Conservation (phyloP, 2,329 filamentous ascomycete species). For the Ascochyta clinopodiicola region DNA sequence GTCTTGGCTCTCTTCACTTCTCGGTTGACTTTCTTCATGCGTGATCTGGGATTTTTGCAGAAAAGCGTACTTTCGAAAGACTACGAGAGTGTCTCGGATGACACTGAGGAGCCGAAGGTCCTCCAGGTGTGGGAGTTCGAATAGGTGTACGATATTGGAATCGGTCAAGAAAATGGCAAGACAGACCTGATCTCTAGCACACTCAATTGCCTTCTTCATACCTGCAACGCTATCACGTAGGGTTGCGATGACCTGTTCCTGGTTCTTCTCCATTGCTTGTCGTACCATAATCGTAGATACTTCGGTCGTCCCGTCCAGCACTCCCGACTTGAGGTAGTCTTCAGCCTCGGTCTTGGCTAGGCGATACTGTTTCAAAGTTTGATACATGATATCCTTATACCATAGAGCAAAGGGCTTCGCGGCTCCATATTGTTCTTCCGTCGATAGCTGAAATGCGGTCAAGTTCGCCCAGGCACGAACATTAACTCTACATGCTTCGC, state of each 20-base stretch:
- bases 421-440: slow-evolving; percentile 53
- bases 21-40: slow-evolving; percentile 41
- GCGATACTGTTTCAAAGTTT: slow-evolving; percentile 62
- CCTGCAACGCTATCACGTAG: slow-evolving; percentile 60
- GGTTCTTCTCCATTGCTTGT: slow-evolving; percentile 62
- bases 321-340: slow-evolving; percentile 53
- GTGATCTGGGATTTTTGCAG: slow-evolving; percentile 17
- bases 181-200: slow-evolving; percentile 49
- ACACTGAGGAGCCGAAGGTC: slow-evolving; percentile 53
- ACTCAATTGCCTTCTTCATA: slow-evolving; percentile 57
- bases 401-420: slow-evolving; percentile 60
- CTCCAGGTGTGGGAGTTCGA: slow-evolving; percentile 61
- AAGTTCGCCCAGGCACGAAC: slow-evolving; percentile 65
- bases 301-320: slow-evolving; percentile 43
- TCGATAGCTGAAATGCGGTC: slow-evolving; percentile 63
- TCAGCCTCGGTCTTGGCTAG: slow-evolving; percentile 65
- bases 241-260: slow-evolving; percentile 62
- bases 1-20: slow-evolving; percentile 68
- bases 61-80: slow-evolving; percentile 53
- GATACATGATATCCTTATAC: slow-evolving; percentile 61
- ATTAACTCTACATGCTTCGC: slow-evolving; percentile 65
- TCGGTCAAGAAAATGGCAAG: slow-evolving; percentile 54
- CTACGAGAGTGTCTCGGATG: slow-evolving; percentile 58
- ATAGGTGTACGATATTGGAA: slow-evolving; percentile 53
- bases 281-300: slow-evolving; percentile 58